Percentiles rank a stretch among this genome's conserved stretches.
Conservation (phyloP, 2,329 filamentous ascomycete species). For the Claviceps humidiphila region DNA sequence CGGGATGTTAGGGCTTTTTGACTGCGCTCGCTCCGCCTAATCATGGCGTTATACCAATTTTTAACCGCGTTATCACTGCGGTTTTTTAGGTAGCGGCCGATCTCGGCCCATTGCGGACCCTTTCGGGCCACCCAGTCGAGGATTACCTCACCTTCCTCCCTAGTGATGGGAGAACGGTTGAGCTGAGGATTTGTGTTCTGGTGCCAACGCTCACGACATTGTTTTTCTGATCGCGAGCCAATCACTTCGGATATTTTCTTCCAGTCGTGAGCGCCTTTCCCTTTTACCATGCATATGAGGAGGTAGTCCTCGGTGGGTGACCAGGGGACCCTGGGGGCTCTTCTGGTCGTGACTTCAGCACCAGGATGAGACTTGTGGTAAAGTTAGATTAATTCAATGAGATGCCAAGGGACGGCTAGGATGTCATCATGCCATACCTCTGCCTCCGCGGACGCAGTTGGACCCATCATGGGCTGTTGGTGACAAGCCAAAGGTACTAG, state of each 20-base stretch:
- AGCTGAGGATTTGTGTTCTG: slow-evolving; percentile 76
- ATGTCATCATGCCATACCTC: background rate
- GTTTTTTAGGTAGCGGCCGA: slow-evolving; percentile 69
- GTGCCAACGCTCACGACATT: slow-evolving; percentile 87
- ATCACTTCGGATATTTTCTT: slow-evolving; percentile 70
- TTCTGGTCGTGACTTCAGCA: background rate
- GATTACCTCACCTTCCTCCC: slow-evolving; percentile 59
- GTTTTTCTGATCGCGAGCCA: slow-evolving; percentile 71
- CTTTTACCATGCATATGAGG: slow-evolving; percentile 56
- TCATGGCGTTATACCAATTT: slow-evolving; percentile 95
- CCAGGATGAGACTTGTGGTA: background rate
- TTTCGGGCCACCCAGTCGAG: slow-evolving; percentile 63
- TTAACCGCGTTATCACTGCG: slow-evolving; percentile 93
- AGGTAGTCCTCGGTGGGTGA: slow-evolving; percentile 61
- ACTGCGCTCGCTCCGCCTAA: slow-evolving; percentile 58
- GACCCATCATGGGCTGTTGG: background rate
- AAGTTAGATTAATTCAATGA: background rate
- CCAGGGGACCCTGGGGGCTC: slow-evolving; percentile 57
- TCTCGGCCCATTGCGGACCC: slow-evolving; percentile 88
- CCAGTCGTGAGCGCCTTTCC: slow-evolving; percentile 75
- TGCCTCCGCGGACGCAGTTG: background rate
- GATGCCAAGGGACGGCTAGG: background rate
- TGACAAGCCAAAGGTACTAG: background rate
- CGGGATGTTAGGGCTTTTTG: background rate
- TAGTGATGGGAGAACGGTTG: slow-evolving; percentile 62